Evolutionary conservation across 108 stramenopile species (phyloP), one percentile per base, ranked within the genome.

Genomic region (Fistulifera solaris): DNA sequence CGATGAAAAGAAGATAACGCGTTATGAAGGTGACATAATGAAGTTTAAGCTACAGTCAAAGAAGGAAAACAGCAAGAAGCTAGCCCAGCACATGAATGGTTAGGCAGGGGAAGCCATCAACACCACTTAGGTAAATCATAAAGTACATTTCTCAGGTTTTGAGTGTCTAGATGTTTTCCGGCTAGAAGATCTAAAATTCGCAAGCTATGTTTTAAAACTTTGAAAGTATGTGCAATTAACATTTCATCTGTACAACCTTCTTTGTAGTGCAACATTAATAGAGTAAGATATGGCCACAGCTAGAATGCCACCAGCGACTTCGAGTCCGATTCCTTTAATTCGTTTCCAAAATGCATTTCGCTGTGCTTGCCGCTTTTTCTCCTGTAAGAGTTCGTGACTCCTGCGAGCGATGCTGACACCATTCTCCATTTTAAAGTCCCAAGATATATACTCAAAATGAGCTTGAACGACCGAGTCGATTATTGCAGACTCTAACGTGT

Each of bases 1-100:
- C 67, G 95, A 98, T 65, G 61, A 96, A 56, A 87, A 94, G 46
- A 75, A 83, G 54, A 80, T 99, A 18, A 71, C 67, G 5, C 73
- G 66, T 49, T 98, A 92, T 74, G 54, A 71, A 31, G 96, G 94
- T 13, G 94, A 95, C 63, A 98, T 98, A 49, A 77, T 81, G 80
- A 84, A 95, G 65, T 98, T 96, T 74, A 98, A 96, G 62, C 41
- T 95, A 57, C 75, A 81, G 59, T 61, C 83, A 0, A 73, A 76
- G 67, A 94, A 93, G 64, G 86, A 77, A 56, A 91, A 90, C 62
- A 62, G 61, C 59, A 89, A 87, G 67, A 90, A 83, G 59, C 70
- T 96, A 56, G 82, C 82, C 12, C 85, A 89, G 69, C 87, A 93
- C 67, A 74, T 77, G 84, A 89, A 93, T 64, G 92, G 92, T 64